Conservation (phyloP, 2,329 filamentous ascomycete species). For the Thielaviopsis musarum region DNA sequence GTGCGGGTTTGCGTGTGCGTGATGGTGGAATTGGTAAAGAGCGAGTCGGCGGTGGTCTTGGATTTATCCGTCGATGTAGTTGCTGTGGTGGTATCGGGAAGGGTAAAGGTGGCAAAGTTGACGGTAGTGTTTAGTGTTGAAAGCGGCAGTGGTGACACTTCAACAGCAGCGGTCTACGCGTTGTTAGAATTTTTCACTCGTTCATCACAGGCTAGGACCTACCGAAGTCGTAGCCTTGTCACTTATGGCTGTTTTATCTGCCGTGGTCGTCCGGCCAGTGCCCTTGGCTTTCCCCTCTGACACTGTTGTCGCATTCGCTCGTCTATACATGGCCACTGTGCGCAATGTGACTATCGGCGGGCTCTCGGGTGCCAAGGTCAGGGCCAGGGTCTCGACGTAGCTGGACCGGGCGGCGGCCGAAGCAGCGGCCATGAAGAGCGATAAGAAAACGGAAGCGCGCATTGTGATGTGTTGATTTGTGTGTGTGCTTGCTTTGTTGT, state of each 20-base stretch:
- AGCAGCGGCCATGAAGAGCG: neutral
- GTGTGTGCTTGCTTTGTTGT: neutral
- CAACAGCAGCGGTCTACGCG: neutral
- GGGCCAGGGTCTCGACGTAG: neutral
- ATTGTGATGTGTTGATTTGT: neutral
- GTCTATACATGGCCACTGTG: neutral
- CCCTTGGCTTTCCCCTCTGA: neutral
- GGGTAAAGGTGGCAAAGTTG: conserved; percentile 7
- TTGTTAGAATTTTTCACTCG: neutral
- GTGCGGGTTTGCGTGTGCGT: neutral
- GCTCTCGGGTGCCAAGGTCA: neutral
- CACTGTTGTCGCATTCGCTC: neutral
- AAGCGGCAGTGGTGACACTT: conserved; percentile 7
- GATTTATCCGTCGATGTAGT: neutral
- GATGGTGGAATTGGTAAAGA: neutral
- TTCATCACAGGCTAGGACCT: too few species aligned
- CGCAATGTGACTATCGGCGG: neutral
- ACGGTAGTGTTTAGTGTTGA: conserved; percentile 9
- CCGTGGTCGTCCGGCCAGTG: neutral
- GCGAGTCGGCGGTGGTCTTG: neutral
- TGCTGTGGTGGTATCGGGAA: neutral
- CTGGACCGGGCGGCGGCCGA: neutral
- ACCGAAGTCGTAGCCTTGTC: too few species aligned
- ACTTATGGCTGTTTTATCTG: neutral
- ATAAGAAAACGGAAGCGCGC: neutral